These are phyloP conservation scores for Colletotrichum spaethianum DNA, from an alignment of 2,329 filamentous ascomycete species.

Conservation along the genomic window DNA sequence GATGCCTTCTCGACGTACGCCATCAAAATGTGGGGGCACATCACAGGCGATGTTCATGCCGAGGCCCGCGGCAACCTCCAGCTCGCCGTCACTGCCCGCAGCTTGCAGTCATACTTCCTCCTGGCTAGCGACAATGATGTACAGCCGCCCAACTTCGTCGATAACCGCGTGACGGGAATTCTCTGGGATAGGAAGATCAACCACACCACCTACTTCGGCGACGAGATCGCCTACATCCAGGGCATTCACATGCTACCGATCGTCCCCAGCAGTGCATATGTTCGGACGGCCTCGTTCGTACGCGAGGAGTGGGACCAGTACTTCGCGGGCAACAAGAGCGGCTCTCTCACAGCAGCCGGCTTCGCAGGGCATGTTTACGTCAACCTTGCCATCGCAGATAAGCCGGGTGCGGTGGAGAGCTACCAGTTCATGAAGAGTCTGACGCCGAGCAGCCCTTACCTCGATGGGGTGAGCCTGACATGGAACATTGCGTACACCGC, in stretches of 20 bases:
- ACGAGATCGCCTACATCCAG: slow-evolving; percentile 66
- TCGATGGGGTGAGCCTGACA: slow-evolving; percentile 15
- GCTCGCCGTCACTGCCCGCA: slow-evolving; percentile 78
- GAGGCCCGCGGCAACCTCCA: slow-evolving; percentile 82
- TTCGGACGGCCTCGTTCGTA: slow-evolving; percentile 75
- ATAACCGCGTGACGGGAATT: slow-evolving; percentile 61
- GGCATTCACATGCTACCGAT: slow-evolving; percentile 83
- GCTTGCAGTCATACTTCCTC: slow-evolving; percentile 81
- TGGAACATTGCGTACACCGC: slow-evolving; percentile 35
- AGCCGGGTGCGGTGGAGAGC: slow-evolving; percentile 24
- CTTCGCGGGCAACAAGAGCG: slow-evolving; percentile 30
- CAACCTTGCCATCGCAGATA: slow-evolving; percentile 79
- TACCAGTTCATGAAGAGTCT: slow-evolving; percentile 32
- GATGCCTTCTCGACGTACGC: slow-evolving; percentile 85
- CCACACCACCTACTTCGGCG: slow-evolving; percentile 83
- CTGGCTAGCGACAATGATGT: slow-evolving; percentile 73
- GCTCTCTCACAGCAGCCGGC: slow-evolving; percentile 78
- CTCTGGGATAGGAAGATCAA: slow-evolving; percentile 90
- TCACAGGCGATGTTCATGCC: slow-evolving; percentile 78
- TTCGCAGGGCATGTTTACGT: slow-evolving; percentile 85
- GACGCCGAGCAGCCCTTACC: not conserved
- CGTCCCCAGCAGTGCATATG: slow-evolving; percentile 72
- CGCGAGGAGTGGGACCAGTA: slow-evolving; percentile 76
- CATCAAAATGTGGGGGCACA: slow-evolving; percentile 86
- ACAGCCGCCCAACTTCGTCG: slow-evolving; percentile 77